Base-by-base conservation (phyloP, 192 early-diverging fungal species). In the Oehlia diaphana region DNA sequence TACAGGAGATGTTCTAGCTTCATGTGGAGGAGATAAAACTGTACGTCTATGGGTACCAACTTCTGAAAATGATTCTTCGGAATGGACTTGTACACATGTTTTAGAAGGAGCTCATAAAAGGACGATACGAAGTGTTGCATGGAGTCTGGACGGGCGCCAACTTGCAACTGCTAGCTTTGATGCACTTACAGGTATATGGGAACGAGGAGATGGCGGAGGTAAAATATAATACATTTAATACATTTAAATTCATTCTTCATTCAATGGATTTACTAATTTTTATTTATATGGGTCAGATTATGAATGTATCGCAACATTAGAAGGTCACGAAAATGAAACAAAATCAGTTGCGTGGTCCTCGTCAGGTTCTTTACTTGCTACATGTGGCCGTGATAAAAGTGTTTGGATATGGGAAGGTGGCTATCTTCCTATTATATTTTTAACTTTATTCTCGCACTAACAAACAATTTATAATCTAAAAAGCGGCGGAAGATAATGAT, bases 251-350 rank as follows among this genome's bases (percentile, higher is more conserved):
- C 23, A 23, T 33, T 28, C 81, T 75, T 47, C 50, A 28, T 65
- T 19, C 33, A 37, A 61, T 14, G 9, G 10, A 21, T 13, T 16
- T 39, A 33, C 9, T 23, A 16, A 21, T 12, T 23, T 21, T 21
- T 7, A 72, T n/a, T 33, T 9, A 35, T n/a, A 47, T 72, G 16
- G 19, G 1, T 23, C 14, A 86, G 92, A 92, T 26, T 96, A 92
- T 82, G 96, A 97, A 82, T 97, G 94, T 78, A 89, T 96, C 2
- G 96, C 97, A 2, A 97, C 95, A 16, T 83, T 99, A 63, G 97
- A 99, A 82, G 97, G 97, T 53, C 97, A 99, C 84, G 97, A 99
- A 86, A 98, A 98, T 84, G 97, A 99, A 85, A 96, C 95, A 58
- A 99, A 99, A 84, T 89, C 90, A 49, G 94, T 98, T 49, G 87